Evolutionary conservation across 2,329 filamentous ascomycete species (phyloP).

Genomic region (Trichoderma citrinoviride): DNA sequence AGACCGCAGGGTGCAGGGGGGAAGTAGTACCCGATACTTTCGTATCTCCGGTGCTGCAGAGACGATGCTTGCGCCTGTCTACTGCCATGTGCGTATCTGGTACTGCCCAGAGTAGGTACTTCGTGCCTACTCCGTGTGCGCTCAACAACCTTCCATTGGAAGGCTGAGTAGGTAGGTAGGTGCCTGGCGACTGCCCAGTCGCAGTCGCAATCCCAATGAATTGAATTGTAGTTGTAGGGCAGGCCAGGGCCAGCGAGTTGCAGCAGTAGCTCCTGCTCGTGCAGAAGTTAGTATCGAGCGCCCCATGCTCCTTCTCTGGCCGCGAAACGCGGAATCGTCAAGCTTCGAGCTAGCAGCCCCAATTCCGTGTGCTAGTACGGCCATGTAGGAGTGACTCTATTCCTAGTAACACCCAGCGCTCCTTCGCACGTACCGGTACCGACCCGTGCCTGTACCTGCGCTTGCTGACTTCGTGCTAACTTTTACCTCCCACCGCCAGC

Average conservation of each 20-base stretch:
- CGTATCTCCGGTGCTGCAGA: too few relatives aligned
- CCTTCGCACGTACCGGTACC: background rate
- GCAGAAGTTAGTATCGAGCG: slow-evolving; percentile 17
- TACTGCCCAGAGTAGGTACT: too few relatives aligned
- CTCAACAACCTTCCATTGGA: too few relatives aligned
- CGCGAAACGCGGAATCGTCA: slow-evolving; percentile 16
- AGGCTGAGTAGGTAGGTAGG: too few relatives aligned
- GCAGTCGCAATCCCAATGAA: too few relatives aligned
- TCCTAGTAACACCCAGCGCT: background rate
- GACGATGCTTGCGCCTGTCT: too few relatives aligned
- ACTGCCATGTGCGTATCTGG: background rate
- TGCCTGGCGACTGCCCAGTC: too few relatives aligned
- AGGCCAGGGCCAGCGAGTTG: background rate
- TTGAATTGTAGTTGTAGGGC: background rate
- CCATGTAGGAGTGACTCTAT: background rate
- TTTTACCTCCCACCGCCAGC: background rate
- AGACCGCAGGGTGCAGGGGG: background rate
- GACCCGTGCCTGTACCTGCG: background rate
- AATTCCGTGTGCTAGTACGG: background rate
- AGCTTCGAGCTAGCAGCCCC: slow-evolving; percentile 2
- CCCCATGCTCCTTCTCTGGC: background rate
- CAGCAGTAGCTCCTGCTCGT: slow-evolving; percentile 2
- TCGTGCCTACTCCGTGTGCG: too few relatives aligned
- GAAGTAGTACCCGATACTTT: background rate
- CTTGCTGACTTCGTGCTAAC: background rate